Evolutionary conservation across 1,284 basidiomycete genomes (phyloP).

Genomic region (Leccinum pachyderme): DNA sequence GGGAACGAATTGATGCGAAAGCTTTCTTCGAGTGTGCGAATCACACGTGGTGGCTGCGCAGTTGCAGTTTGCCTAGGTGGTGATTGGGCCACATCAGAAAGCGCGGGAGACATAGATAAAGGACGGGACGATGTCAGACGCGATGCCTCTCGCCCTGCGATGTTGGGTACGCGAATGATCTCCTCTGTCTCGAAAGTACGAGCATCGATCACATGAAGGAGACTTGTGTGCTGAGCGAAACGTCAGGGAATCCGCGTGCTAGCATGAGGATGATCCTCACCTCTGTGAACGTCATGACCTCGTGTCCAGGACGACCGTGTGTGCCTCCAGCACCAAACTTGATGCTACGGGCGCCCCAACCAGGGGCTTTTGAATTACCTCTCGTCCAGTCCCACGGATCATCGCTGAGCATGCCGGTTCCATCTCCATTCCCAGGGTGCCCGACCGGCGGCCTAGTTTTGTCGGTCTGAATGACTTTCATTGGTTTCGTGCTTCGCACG

Average conservation of each 20-base stretch:
- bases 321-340: slow-evolving; percentile 65
- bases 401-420: slow-evolving; percentile 57
- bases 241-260: slow-evolving; percentile 9
- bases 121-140: slow-evolving; percentile 17
- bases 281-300: slow-evolving; percentile 84
- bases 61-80: slow-evolving; percentile 11
- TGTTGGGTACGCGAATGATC: slow-evolving; percentile 58
- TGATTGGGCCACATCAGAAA: slow-evolving; percentile 15
- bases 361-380: slow-evolving; percentile 55
- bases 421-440: slow-evolving; percentile 40
- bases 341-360: slow-evolving; percentile 75
- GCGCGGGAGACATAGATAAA: slow-evolving; percentile 12
- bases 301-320: slow-evolving; percentile 43
- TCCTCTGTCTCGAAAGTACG: slow-evolving; percentile 76
- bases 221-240: slow-evolving; percentile 60
- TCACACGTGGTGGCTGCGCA: slow-evolving; percentile 36
- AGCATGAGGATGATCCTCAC: slow-evolving; percentile 38
- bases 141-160: slow-evolving; percentile 26
- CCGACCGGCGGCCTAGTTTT: slow-evolving; percentile 39
- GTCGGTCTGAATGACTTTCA: slow-evolving; percentile 64
- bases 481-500: slow-evolving; percentile 65
- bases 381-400: slow-evolving; percentile 66
- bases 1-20: slow-evolving; percentile 44
- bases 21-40: slow-evolving; percentile 54
- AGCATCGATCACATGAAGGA: slow-evolving; percentile 76